Base-by-base conservation (phyloP, 2,329 filamentous ascomycete species). In the Aulographum hederae region DNA sequence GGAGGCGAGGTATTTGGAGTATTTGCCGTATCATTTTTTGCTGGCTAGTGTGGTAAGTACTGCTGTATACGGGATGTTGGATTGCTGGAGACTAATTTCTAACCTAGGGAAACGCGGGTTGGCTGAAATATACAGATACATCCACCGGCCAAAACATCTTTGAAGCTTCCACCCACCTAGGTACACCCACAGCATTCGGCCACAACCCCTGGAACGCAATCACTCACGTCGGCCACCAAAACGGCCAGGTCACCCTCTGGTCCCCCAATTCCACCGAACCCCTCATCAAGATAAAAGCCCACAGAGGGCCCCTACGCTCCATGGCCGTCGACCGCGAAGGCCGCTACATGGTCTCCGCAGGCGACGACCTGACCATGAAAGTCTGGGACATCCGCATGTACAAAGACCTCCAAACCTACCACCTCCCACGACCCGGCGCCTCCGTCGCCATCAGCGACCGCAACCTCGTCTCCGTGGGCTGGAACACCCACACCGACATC, bases 381-480 rank as follows among this genome's bases (percentile, higher is more conserved):
- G 74, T 93, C 10, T 94, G 86, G 84, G 86, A 95, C 50, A 76
- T 95, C 39, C 73, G 86, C 27, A 92, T 82, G 68, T 89, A 91
- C 61, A 82, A 78, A 43, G 82, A 93, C 47, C 77, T 98, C 17
- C 80, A 89, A 57, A 81, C 67, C 42, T 95, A 95, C 58, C 81
- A 75, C 39, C 80, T 84, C 21, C 69, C 75, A 25, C 72, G 80
- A 35, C 89, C 89, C 0, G 85, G 79, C 4, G 74, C 80, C 2
- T 80, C 80, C 0, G 65, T 95, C 16, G 65, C 81, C 15, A 91
- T 98, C 48, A 93, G 82, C 32, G 89, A 98, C 51, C 74, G 75
- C 8, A 80, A 79, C 15, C 62, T 95, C 32, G 84, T 82, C 1
- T 85, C 86, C 3, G 78, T 95, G 2, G 81, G 84, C 30, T 93